A percentile compares a stretch with the other conserved stretches of the same genome.
phyloP scores from a whole-genome alignment of 768 basidiomycete genomes.

The Lactifluus hygrophoroides region DNA sequence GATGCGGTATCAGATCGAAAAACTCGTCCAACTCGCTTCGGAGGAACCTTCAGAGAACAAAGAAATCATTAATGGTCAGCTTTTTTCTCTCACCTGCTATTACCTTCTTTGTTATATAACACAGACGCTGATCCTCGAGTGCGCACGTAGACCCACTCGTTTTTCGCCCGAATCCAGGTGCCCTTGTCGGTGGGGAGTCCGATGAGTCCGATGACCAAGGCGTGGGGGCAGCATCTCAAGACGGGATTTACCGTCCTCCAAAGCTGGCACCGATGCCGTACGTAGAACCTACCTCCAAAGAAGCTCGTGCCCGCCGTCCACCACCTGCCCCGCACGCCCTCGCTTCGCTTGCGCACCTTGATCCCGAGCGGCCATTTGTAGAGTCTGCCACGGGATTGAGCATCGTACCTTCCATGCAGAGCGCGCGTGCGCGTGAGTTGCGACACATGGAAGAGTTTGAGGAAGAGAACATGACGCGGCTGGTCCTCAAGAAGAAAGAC shows the following conservation, averaged over 20 bases:
- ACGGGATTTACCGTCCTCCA: conserved; percentile 75
- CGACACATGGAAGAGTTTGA: conserved; percentile 81
- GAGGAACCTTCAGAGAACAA: conserved; percentile 39
- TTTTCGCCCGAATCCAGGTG: conserved; percentile 84
- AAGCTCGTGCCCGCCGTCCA: conserved; percentile 39
- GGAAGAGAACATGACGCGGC: conserved; percentile 87
- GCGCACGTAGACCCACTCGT: conserved; percentile 75
- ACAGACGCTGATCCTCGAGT: conserved; percentile 1
- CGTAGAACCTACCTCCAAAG: conserved; percentile 45
- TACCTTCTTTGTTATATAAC: not conserved
- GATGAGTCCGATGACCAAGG: conserved; percentile 30
- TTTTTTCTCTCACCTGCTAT: not conserved
- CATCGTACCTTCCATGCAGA: conserved; percentile 47
- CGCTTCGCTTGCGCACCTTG: conserved; percentile 39
- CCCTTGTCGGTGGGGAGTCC: conserved; percentile 42
- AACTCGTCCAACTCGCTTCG: conserved; percentile 72
- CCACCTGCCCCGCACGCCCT: conserved; percentile 59
- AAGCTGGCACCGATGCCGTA: conserved; percentile 88
- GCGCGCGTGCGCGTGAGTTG: conserved; percentile 69
- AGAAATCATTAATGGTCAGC: conserved; percentile 50
- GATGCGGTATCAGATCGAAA: conserved; percentile 94
- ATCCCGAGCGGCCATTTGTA: conserved; percentile 52
- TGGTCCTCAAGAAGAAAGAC: conserved; percentile 88
- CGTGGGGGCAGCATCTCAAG: conserved; percentile 24
- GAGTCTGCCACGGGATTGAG: conserved; percentile 73